Evolutionary conservation across 2,329 filamentous ascomycete species (phyloP).

Genomic region (Hymenoscyphus albidus): DNA sequence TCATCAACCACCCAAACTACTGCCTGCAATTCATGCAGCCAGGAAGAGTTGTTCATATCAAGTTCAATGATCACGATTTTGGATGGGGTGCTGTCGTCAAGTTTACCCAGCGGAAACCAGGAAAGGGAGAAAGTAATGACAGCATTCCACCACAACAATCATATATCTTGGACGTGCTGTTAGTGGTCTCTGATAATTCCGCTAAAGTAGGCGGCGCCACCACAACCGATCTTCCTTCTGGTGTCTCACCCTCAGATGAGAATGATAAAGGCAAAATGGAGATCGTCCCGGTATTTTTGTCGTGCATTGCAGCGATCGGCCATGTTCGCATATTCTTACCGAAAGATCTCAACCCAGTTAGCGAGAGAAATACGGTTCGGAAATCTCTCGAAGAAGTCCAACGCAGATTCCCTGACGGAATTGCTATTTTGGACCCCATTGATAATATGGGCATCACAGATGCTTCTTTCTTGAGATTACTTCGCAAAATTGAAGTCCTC

Average conservation of each 20-base stretch:
- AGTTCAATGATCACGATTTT: slow-evolving; percentile 76
- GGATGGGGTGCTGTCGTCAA: slow-evolving; percentile 91
- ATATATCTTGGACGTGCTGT: slow-evolving; percentile 76
- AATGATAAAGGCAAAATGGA: slow-evolving; percentile 70
- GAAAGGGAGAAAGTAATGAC: slow-evolving; percentile 62
- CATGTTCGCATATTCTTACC: slow-evolving; percentile 82
- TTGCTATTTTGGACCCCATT: slow-evolving; percentile 85
- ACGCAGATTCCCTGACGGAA: slow-evolving; percentile 85
- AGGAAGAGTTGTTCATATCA: slow-evolving; percentile 84
- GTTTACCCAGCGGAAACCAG: slow-evolving; percentile 60
- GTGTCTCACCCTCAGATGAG: slow-evolving; percentile 55
- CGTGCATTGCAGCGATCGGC: slow-evolving; percentile 78
- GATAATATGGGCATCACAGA: slow-evolving; percentile 96
- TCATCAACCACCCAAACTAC: slow-evolving; percentile 89
- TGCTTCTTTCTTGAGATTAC: slow-evolving; percentile 86
- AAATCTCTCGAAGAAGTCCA: slow-evolving; percentile 74
- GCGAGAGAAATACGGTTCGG: slow-evolving; percentile 65
- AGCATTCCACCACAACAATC: slow-evolving; percentile 71
- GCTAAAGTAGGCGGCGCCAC: slow-evolving; percentile 49
- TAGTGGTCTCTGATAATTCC: slow-evolving; percentile 56
- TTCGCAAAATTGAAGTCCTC: slow-evolving; percentile 94
- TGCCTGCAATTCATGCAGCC: slow-evolving; percentile 79
- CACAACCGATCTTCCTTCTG: slow-evolving; percentile 61
- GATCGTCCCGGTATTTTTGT: slow-evolving; percentile 80
- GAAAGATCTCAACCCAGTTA: slow-evolving; percentile 63